Evolutionary conservation across 805 yeast species (phyloP), one percentile per base, ranked within the genome.

Genomic region (Candida pseudofarinosa): DNA sequence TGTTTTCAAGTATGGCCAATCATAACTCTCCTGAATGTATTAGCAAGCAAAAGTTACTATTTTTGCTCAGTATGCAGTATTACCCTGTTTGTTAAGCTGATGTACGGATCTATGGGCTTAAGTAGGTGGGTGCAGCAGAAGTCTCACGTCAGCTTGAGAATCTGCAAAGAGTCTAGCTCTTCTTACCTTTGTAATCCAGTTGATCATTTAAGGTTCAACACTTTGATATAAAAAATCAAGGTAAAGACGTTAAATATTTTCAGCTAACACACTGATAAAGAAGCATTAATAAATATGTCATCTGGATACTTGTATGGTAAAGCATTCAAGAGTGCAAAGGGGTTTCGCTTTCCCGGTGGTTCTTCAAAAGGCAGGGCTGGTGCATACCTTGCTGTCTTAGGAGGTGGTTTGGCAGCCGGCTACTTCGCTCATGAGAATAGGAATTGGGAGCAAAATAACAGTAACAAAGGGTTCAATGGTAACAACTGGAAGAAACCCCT

Each of bases 321-420:
- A 23, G 28, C 28, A 23, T 23, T 23, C 10, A 23, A 23, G 28
- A 23, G 28, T 23, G 28, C 28, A 23, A 23, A 10, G 10, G 28
- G 28, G 10, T 23, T 23, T 6, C 28, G 28, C 10, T 6, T 6
- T 7, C 10, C 10, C 28, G 10, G 10, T 23, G 28, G 10, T 23
- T 23, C 28, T 26, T 17, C 37, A 10, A 14, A 17, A 8, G 10
- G 28, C 28, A 41, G 12, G 20, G 14, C 32, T 13, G 30, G 35
- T 26, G 23, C 32, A 32, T 34, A 39, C 15, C 36, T 53, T n/a
- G 50, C 54, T n/a, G 60, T 59, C 13, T 39, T 57, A 23, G 53
- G 47, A 39, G 63, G 56, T 30, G 59, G 59, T 8, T 19, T 50
- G 10, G 53, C 59, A 19, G 44, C 51, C 14, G n/a, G 16, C 19